A percentile compares a stretch with the other conserved stretches of the same genome.
Conservation (phyloP, 495 filamentous ascomycete species). For the Saxophila tyrrhenica region DNA sequence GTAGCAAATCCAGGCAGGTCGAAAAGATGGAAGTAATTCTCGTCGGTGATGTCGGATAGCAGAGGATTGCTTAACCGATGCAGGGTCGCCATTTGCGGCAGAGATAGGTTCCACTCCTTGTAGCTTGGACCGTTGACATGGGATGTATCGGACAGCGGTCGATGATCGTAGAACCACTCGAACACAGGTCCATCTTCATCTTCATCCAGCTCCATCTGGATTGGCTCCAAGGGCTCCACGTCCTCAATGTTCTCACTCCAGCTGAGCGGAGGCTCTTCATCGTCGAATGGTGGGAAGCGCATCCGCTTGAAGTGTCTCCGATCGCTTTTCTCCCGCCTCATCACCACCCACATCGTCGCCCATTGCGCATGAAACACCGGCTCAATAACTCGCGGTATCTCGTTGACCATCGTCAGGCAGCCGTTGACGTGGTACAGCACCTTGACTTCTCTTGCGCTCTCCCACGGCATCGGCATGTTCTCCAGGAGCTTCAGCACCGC, state of each 20-base stretch:
- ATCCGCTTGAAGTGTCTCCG: constrained; percentile 95
- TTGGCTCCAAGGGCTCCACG: constrained; percentile 93
- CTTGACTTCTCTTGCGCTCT: constrained; percentile 88
- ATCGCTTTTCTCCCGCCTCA: constrained; percentile 97
- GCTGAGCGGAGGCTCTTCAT: constrained; percentile 93
- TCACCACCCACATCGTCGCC: constrained; percentile 98
- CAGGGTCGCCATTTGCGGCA: constrained; percentile 93
- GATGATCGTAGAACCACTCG: constrained; percentile 97
- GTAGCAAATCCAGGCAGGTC: constrained; percentile 91
- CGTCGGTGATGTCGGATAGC: constrained; percentile 82
- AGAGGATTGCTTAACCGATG: constrained; percentile 87
- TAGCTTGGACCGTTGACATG: constrained; percentile 97
- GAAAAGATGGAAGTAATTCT: constrained; percentile 98
- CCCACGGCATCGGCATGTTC: constrained; percentile 99
- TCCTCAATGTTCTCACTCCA: constrained; percentile 99
- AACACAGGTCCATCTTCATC: constrained; percentile 82
- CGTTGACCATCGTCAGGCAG: constrained; percentile 93
- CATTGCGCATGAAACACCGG: constrained; percentile 98
- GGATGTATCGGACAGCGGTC: constrained; percentile 78
- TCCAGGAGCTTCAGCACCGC: constrained; percentile 97
- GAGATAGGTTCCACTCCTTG: constrained; percentile 84
- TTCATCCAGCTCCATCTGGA: constrained; percentile 98
- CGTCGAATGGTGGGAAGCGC: constrained; percentile 97
- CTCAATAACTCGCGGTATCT: constrained; percentile 93
- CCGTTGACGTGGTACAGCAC: constrained; percentile 98